Evolutionary conservation across 2,329 filamentous ascomycete genomes (phyloP).

Genomic region (Diaporthe citriasiana): DNA sequence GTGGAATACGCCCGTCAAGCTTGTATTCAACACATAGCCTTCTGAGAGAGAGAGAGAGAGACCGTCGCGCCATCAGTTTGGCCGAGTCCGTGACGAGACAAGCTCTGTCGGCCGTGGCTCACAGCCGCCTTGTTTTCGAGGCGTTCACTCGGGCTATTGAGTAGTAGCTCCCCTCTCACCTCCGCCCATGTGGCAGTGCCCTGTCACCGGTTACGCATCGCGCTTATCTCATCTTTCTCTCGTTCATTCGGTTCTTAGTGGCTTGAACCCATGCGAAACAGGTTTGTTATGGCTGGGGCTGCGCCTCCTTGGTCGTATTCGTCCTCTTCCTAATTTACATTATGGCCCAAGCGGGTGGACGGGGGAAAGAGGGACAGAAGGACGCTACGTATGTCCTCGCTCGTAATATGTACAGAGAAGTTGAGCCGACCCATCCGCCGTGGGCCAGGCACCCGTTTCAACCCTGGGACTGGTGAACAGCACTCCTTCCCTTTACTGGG

Average conservation of each 20-base stretch:
- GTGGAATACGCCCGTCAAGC: slow-evolving; percentile 3
- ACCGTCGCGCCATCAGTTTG: not conserved
- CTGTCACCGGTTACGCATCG: not conserved
- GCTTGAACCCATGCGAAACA: slow-evolving; percentile 30
- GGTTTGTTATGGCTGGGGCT: slow-evolving; percentile 20
- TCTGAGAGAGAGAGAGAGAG: not conserved
- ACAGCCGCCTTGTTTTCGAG: slow-evolving; percentile 24
- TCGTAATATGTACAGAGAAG: slow-evolving; percentile 24
- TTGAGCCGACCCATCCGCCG: slow-evolving; percentile 8
- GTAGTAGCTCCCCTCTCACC: not conserved
- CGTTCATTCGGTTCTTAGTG: slow-evolving; percentile 38
- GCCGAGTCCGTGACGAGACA: not conserved
- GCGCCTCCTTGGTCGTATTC: slow-evolving; percentile 11
- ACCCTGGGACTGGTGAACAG: not conserved
- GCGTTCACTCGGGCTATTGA: not conserved
- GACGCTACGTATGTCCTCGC: not conserved
- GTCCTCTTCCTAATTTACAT: not conserved
- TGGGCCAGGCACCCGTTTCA: not conserved
- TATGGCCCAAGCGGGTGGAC: not conserved
- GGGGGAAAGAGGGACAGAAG: not conserved
- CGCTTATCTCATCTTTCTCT: slow-evolving; percentile 28
- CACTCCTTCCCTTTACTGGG: not conserved
- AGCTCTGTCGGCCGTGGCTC: not conserved
- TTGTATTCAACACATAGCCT: not conserved
- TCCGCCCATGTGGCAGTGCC: slow-evolving; percentile 19